Evolutionary conservation across 2,329 filamentous ascomycete species (phyloP).

Genomic region (Aureobasidium subglaciale): DNA sequence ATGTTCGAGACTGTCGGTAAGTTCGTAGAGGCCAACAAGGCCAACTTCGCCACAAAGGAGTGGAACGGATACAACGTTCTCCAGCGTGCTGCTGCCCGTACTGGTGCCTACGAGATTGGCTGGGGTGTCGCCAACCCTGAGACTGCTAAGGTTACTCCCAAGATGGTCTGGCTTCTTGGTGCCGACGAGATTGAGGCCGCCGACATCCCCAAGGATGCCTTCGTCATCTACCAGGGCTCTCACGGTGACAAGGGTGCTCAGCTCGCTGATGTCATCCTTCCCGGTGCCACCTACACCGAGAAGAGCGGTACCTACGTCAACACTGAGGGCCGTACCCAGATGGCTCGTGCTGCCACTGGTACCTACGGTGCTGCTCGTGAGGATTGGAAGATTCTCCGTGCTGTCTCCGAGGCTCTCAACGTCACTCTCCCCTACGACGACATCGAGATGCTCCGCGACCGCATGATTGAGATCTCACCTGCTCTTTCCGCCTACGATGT

Average conservation of each 20-base stretch:
- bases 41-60: conserved; percentile 78
- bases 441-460: conserved; percentile 77
- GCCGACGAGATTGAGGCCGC: conserved; percentile 81
- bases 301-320: conserved; percentile 96
- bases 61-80: conserved; percentile 98
- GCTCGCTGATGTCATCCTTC: conserved; percentile 87
- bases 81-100: conserved; percentile 84
- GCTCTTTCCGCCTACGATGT: conserved; percentile 84
- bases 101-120: conserved; percentile 90
- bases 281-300: conserved; percentile 92
- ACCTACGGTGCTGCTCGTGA: conserved; percentile 84
- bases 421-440: conserved; percentile 87
- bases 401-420: conserved; percentile 83
- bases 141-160: conserved; percentile 78
- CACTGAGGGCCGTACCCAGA: conserved; percentile 93
- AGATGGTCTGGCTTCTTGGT: conserved; percentile 94
- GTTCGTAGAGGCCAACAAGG: conserved; percentile 89
- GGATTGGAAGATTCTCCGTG: conserved; percentile 98
- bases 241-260: conserved; percentile 92
- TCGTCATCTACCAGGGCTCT: conserved; percentile 96
- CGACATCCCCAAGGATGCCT: conserved; percentile 91
- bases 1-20: conserved; percentile 85
- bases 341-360: conserved; percentile 82
- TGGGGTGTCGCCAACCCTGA: conserved; percentile 79
- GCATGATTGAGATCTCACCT: conserved; percentile 92